Base-by-base conservation (phyloP, 805 yeast species). In the Candida mattraensis region DNA sequence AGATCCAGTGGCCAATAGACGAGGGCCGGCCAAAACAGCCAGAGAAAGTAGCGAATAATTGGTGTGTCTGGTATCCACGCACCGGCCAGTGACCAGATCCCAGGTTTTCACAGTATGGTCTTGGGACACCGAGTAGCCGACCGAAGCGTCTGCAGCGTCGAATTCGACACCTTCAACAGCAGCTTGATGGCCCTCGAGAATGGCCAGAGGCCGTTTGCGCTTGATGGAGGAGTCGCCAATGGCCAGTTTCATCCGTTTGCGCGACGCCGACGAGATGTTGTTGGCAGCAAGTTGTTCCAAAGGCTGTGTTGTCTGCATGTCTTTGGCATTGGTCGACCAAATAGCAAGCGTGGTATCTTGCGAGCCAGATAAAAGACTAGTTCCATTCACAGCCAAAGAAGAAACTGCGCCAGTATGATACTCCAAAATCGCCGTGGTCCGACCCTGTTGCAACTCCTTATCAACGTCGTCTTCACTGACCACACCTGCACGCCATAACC, bases 41-140 rank as follows among this genome's bases (percentile, higher is more conserved):
- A 89, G 63, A 0, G 96, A 85, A 28, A 89, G 70, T 45, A 93
- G 70, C 8, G 98, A 82, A 61, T 76, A 89, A 10, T 89, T 84
- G 0, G 98, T 88, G 14, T 84, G 75, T 61, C 84, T 82, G 4
- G 97, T 85, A 57, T 88, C 96, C 18, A 93, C 83, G 51, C 87
- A 78, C 47, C 86, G 75, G 9, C 85, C 69, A 2, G 97, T 89
- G 12, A 87, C 84, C 52, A 93, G 69, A 69, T 93, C 99, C 98
- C 98, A 93, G 0, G 99, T 93, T 54, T 85, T 84, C 46, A 93
- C 79, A 0, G 95, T 79, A 59, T 93, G 99, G 65, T 93, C 98
- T 60, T 88, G 96, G 5, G 97, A 84, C 2, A 86, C 96, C 0
- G 98, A 87, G 63, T 93, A 91, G 8, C 83, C 95, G 5, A 91